Base-by-base conservation (phyloP, 2,329 filamentous ascomycete genomes). In the Phialophora verrucosa region DNA sequence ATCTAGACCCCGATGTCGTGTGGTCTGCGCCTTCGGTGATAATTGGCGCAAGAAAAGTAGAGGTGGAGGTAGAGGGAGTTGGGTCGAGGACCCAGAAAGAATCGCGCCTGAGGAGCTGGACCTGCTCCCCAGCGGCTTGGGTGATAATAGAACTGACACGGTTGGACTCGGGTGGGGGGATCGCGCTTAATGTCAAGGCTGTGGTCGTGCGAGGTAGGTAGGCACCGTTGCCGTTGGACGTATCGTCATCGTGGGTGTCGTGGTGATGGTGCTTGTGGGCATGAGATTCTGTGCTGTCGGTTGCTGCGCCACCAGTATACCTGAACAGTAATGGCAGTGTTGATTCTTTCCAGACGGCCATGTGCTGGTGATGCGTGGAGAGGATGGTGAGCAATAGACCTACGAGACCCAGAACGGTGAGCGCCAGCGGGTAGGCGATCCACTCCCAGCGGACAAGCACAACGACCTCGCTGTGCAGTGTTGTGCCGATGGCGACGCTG, bases 321-420 rank as follows among this genome's bases (percentile, higher is more conserved):
- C 64, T 44, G 31, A 60, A 67, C 3, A 67, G 55, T 10, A 67
- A 29, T 27, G 65, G 65, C 1, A 67, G 32, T 17, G 65, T 63
- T 44, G 65, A 67, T 25, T 64, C 60, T 31, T 67, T 67, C 65
- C 65, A 67, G 5, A 64, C 55, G 4, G 65, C 61, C 61, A 67
- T 64, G 42, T 56, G 35, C n/a, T 55, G 49, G 56, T 31, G 14
- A 27, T 51, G 61, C n/a, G 65, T 67, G n/a, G 61, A 55, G 11
- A 64, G 23, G 10, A 64, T 61, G 32, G 65, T 67, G 23, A 60
- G 47, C 25, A 55, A 38, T 20, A 67, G 47, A 8, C 32, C 57
- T 12, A 20, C 31, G 6, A 65, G 56, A n/a, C 62, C 61, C 29
- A 67, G 35, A 2, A 60, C 50, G 38, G 64, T 35, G 23, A 67